Evolutionary conservation across 352 stramenopile species (phyloP), one percentile per base, ranked within the genome.

Genomic region (Globisporangium cystogenes): DNA sequence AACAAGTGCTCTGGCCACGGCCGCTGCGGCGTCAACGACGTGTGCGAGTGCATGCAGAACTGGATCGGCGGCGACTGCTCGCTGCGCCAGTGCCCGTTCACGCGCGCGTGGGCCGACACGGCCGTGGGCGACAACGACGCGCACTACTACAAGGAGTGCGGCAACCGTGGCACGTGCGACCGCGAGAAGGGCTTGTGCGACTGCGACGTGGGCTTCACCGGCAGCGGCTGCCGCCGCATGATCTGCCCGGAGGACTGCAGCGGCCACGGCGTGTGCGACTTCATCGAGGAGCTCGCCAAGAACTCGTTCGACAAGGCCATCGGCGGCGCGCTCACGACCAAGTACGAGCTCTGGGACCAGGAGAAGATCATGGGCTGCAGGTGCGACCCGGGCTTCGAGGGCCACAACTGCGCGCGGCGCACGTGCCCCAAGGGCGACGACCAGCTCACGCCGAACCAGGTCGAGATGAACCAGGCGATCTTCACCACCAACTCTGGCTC

Each of bases 1-100:
- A 97, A 96, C 76, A 88, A 87, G 65, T 97, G 87, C 68, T 90
- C 71, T n/a, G 86, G 83, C 26, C 87, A 96, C 55, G 87, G 90
- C 26, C 62, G 70, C 49, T 97, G 87, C 57, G 77, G 72, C 54
- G 58, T 68, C 53, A 87, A 78, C 70, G 75, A 93, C 52, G 72
- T 86, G 56, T 94, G 82, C 53, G 62, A 65, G 20, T 97, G 88
- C 70, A 87, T 93, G 67, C 72, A 76, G 39, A 94, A 93, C 60
- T 97, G 76, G 74, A 58, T 62, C 45, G 61, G 67, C 18, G 68
- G 67, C 18, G 73, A 84, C 59, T 84, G 73, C 53, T 67, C 59
- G 4, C 57, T 54, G 21, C 73, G 73, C 37, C 56, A 67, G 27
- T 83, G 73, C 26, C 65, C 70, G 27, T 72, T 63, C 49, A 62